Conservation (phyloP, 2,329 filamentous ascomycete species). For the Byssothecium circinans region DNA sequence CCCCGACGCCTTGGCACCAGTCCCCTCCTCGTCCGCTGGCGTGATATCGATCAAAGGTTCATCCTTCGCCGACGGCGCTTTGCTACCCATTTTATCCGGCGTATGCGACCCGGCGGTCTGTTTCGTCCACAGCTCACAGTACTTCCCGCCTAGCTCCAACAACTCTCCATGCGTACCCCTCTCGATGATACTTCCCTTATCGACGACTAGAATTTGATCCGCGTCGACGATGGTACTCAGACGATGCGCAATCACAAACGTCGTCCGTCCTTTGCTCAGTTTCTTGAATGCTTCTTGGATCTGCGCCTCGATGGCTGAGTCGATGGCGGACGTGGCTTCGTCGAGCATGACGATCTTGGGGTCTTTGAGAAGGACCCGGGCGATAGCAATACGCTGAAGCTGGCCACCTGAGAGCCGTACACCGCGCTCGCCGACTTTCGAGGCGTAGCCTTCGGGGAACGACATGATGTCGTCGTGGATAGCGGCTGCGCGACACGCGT, state of each 20-base stretch:
- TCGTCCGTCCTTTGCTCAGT: slow-evolving; percentile 64
- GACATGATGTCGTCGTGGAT: slow-evolving; percentile 66
- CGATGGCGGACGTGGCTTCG: slow-evolving; percentile 86
- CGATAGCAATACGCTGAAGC: slow-evolving; percentile 67
- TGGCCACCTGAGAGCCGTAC: slow-evolving; percentile 64
- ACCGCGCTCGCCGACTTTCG: slow-evolving; percentile 46
- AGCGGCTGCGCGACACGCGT: slow-evolving; percentile 62
- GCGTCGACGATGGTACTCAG: slow-evolving; percentile 84
- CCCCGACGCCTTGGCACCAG: slow-evolving; percentile 11
- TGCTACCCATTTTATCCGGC: slow-evolving; percentile 6
- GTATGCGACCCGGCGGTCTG: slow-evolving; percentile 57
- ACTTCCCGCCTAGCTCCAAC: slow-evolving; percentile 69
- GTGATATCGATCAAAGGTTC: slow-evolving; percentile 27
- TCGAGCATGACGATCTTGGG: slow-evolving; percentile 83
- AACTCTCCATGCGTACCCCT: slow-evolving; percentile 78
- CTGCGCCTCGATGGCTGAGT: slow-evolving; percentile 68
- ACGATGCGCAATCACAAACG: slow-evolving; percentile 73
- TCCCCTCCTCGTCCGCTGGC: slow-evolving; percentile 21
- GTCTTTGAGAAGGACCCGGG: slow-evolving; percentile 75
- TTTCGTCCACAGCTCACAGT: slow-evolving; percentile 85
- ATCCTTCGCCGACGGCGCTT: neutral
- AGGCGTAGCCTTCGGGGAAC: slow-evolving; percentile 53
- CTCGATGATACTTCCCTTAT: slow-evolving; percentile 75
- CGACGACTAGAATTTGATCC: slow-evolving; percentile 80
- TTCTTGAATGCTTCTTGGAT: slow-evolving; percentile 64